Evolutionary conservation across 2,329 filamentous ascomycete species (phyloP).

Genomic region (Epichloe sylvatica): DNA sequence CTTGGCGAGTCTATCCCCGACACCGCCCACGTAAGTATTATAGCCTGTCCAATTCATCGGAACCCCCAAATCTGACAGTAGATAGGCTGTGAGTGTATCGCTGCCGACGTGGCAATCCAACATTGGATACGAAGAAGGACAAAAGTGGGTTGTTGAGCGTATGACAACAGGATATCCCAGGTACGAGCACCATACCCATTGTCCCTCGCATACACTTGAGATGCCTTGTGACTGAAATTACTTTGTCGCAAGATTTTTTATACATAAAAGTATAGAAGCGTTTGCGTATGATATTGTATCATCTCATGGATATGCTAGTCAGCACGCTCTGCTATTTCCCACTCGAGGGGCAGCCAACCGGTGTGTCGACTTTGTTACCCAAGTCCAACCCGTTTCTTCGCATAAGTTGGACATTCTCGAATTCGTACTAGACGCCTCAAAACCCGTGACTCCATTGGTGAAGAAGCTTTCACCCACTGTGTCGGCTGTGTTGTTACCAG

Average conservation of each 20-base stretch:
- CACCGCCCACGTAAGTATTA: constrained; percentile 56
- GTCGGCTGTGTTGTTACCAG: constrained; percentile 58
- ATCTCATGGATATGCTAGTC: constrained; percentile 45
- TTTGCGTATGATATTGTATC: constrained; percentile 56
- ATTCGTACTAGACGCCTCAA: constrained; percentile 46
- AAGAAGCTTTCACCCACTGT: constrained; percentile 43
- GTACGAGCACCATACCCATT: constrained; percentile 26
- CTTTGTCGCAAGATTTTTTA: constrained; percentile 62
- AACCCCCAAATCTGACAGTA: neutral
- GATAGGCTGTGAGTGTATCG: constrained; percentile 85
- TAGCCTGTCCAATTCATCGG: neutral
- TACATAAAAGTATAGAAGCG: constrained; percentile 67
- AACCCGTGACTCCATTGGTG: constrained; percentile 36
- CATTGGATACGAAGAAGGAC: constrained; percentile 84
- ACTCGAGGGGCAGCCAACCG: constrained; percentile 53
- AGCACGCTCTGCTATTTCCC: constrained; percentile 73
- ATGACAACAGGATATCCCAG: constrained; percentile 88
- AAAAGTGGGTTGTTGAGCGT: constrained; percentile 69
- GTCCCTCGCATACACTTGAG: neutral
- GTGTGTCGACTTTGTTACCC: constrained; percentile 59
- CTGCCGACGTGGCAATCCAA: constrained; percentile 87
- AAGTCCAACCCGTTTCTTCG: constrained; percentile 36
- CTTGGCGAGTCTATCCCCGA: constrained; percentile 64
- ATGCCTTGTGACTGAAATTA: neutral
- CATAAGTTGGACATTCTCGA: constrained; percentile 43